Evolutionary conservation across 208 protist species (phyloP), one percentile per base, ranked within the genome.

Genomic region (Acanthamoeba rhysodes): DNA sequence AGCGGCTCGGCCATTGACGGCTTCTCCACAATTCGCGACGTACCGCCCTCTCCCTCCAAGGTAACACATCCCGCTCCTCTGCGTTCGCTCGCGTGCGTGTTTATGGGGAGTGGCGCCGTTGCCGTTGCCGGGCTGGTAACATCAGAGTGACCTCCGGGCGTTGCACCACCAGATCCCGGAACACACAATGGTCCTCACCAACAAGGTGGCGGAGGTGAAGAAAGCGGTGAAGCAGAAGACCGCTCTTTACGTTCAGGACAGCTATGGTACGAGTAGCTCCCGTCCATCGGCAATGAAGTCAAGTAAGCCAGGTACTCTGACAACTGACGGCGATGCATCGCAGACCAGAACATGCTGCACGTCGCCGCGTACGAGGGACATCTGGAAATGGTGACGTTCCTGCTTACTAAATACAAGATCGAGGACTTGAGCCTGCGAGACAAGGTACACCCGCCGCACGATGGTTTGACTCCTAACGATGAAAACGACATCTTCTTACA

Each of bases 311-410:
- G 9, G 16, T 64, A 7, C 0, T 64, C 57, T 24, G 57, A 64
- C 16, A 64, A 64, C 24, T 18, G 57, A 64, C 14, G 16, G 9
- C 22, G 16, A 64, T 64, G 16, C 8, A 10, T 1, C 62, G n/a
- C 72, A 80, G 72, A 80, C 41, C 72, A 80, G 41, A 80, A 80
- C 72, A 80, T 80, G 72, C 34, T 80, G 29, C 72, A 80, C 20
- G 72, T 80, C 7, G 72, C 72, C 20, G 29, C 34, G 24, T 80
- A 80, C 41, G 72, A 80, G 16, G 72, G 72, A 5, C 72, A 80
- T 32, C 32, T 80, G 32, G 72, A 80, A 48, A 80, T 80, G 72
- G 72, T 80, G 34, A 80, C 72, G 9, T 80, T 80, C 72, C 72
- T 80, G 2, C 32, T 80, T 12, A 80, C 72, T 2, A 80, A 80